Percentiles rank a stretch among this genome's conserved stretches.
Evolutionary conservation across 2,329 filamentous ascomycete species (phyloP).

Genomic region (Aureobasidium melanogenum): DNA sequence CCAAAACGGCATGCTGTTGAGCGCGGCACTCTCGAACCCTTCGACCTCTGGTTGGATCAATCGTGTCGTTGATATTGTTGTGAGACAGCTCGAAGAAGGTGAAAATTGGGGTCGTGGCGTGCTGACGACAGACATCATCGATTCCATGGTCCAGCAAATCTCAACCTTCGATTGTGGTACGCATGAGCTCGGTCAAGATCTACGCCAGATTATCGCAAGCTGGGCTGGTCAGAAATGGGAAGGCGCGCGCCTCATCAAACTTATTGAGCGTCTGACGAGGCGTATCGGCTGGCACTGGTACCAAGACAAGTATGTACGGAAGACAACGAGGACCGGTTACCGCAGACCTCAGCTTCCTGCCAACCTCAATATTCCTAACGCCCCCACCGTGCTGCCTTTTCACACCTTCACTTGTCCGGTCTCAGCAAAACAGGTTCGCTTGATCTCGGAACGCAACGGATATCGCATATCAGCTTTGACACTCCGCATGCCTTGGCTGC

Average conservation of each 20-base stretch:
- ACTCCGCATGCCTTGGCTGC: constrained; percentile 77
- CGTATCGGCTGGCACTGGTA: constrained; percentile 80
- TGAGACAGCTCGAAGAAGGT: constrained; percentile 77
- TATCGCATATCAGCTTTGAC: constrained; percentile 88
- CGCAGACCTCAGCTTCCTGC: constrained; percentile 63
- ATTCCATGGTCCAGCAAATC: constrained; percentile 39
- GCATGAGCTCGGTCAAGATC: constrained; percentile 25
- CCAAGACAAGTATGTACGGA: constrained; percentile 63
- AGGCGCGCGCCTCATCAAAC: constrained; percentile 71
- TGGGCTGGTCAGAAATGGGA: constrained; percentile 77
- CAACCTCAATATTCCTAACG: constrained; percentile 67
- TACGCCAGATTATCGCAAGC: constrained; percentile 29
- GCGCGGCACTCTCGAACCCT: constrained; percentile 53
- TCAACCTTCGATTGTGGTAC: constrained; percentile 26
- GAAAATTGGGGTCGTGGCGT: constrained; percentile 74
- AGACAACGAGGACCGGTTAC: constrained; percentile 52
- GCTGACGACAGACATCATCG: constrained; percentile 39
- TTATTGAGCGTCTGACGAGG: constrained; percentile 77
- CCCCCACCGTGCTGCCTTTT: constrained; percentile 90
- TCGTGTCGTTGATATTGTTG: constrained; percentile 82
- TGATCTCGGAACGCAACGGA: constrained; percentile 92
- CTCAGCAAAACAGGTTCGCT: constrained; percentile 80
- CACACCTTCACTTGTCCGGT: constrained; percentile 96
- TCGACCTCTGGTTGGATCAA: constrained; percentile 73
- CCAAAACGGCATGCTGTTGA: constrained; percentile 69